Evolutionary conservation across 2,329 filamentous ascomycete genomes (phyloP), one percentile per base, ranked within the genome.

Genomic region (Blastomyces gilchristii): DNA sequence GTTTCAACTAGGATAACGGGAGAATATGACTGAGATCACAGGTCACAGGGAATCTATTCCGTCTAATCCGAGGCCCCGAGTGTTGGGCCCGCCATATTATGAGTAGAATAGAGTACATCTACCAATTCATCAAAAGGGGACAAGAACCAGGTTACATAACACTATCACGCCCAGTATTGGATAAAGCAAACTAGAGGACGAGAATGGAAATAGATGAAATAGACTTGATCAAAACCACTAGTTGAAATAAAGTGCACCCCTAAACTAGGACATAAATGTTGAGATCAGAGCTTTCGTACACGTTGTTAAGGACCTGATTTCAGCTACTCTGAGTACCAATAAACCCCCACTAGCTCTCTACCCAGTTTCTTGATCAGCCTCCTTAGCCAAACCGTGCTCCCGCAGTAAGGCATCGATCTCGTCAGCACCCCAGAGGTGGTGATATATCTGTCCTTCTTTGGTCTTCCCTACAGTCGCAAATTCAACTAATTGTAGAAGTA

Each of bases 381-480:
- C 85, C 83, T 96, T 97, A 65, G 91, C 93, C 75, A 99, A 79
- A 70, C 93, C 93, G 72, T 99, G 92, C 82, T 97, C 91, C 83
- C 92, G 96, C 72, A 99, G 81, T 76, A 99, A 81, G 60, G 88
- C 86, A 74, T 91, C 93, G 72, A 99, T 99, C 82, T 97, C 94
- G 68, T 99, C 93, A 54, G 92, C 93, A 71, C 86, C 89, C 94
- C 94, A 99, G 66, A 99, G 83, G 75, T 96, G 90, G 79, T 99
- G 94, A 81, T 97, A 99, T 78, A 99, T 93, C 81, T 93, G 94
- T 72, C 94, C 94, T 68, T 92, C 87, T 78, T 91, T 88, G 69
- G 92, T 97, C 81, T 92, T 91, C 70, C 94, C 95, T 65, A 99
- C 93, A 41, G 95, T 99, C 69, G 94, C 95, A 74, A 99, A 99